A percentile compares a stretch with the other conserved stretches of the same genome.
These are phyloP conservation scores for Juncus effusus DNA, from an alignment of 176 grass and related monocot genomes.

Conservation along the genomic window DNA sequence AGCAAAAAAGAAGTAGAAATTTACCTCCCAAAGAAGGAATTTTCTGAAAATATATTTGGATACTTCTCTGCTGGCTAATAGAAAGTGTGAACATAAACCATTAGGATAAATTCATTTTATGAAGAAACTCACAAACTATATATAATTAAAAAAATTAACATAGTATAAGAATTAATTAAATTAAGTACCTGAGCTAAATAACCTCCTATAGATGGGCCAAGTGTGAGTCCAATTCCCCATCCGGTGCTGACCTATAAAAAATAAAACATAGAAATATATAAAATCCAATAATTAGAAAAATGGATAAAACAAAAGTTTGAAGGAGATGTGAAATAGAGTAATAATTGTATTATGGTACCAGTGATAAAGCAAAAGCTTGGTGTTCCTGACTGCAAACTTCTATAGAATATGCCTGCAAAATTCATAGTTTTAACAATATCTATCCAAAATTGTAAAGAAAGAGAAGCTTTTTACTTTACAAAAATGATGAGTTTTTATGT, in stretches of 20 bases:
- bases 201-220: slow-evolving; percentile 80
- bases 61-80: slow-evolving; percentile 71
- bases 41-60: slow-evolving; percentile 49
- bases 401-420: slow-evolving; percentile 73
- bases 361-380: slow-evolving; percentile 78
- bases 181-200: slow-evolving; percentile 59
- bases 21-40: slow-evolving; percentile 57
- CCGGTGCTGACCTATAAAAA: slow-evolving; percentile 55
- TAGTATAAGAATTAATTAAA: slow-evolving; percentile 1
- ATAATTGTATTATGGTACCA: slow-evolving; percentile 37
- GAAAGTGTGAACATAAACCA: background rate
- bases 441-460: too few species aligned
- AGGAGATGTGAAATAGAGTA: background rate
- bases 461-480: background rate
- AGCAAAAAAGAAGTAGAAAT: background rate
- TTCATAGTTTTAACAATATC: too few species aligned
- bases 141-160: background rate
- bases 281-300: background rate
- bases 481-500: background rate
- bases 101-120: background rate
- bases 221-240: slow-evolving; percentile 60
- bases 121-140: background rate
- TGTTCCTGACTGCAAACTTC: slow-evolving; percentile 80
- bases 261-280: background rate
- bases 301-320: slow-evolving; percentile 13